phyloP scores from a whole-genome alignment of 2,329 filamentous ascomycete species.

The Basipetospora chlamydospora region DNA sequence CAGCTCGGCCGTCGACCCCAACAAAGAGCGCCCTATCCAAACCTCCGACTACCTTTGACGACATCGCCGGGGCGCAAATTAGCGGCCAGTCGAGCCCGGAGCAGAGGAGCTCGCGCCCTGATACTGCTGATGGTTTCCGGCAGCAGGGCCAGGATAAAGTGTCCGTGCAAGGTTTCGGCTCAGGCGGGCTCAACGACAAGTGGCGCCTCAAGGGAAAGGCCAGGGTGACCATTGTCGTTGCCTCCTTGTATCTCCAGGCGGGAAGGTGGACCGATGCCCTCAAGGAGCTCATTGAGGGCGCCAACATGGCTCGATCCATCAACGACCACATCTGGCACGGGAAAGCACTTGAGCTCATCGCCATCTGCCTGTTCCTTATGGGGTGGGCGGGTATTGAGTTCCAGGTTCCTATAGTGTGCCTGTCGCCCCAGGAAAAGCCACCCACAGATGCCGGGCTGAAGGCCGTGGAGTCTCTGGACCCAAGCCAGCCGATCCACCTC shows the following conservation, averaged over 20 bases:
- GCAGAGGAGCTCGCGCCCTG: conserved; percentile 18
- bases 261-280: conserved; percentile 84
- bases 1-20: conserved; percentile 36
- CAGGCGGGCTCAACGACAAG: conserved; percentile 57
- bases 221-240: conserved; percentile 64
- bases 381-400: conserved; percentile 79
- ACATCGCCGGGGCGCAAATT: conserved; percentile 18
- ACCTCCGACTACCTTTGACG: conserved; percentile 30
- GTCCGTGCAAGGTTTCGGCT: conserved; percentile 57
- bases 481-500: conserved; percentile 35
- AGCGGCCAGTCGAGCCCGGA: conserved; percentile 31
- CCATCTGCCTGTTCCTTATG: conserved; percentile 69
- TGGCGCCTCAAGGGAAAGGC: conserved; percentile 70
- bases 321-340: conserved; percentile 97
- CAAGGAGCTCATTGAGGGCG: conserved; percentile 69
- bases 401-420: conserved; percentile 47
- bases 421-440: conserved; percentile 33
- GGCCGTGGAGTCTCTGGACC: conserved; percentile 16
- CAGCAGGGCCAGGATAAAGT: conserved; percentile 40
- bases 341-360: conserved; percentile 79
- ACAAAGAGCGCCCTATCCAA: conserved; percentile 27
- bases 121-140: conserved; percentile 28
- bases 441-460: conserved; percentile 11
- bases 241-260: conserved; percentile 73
- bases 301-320: conserved; percentile 57